Conservation (phyloP, 805 yeast genomes). For the Barnettozyma sucrosica region DNA sequence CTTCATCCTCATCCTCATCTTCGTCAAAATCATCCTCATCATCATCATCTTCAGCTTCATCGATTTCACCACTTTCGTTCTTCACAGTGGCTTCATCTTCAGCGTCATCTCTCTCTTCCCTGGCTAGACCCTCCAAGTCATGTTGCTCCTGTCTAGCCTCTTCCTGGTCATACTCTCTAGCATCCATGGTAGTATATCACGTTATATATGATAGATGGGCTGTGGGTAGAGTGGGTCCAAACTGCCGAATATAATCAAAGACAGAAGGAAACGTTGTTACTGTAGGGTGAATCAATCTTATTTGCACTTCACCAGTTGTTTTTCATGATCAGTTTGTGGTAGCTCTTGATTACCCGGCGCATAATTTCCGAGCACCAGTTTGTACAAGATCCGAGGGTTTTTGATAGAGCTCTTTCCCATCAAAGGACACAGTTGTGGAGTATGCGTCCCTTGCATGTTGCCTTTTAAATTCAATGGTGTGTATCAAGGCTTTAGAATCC, state of each 20-base stretch:
- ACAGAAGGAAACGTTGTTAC: neutral
- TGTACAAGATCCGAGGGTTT: neutral
- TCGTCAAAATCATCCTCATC: constrained; percentile 38
- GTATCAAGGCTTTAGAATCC: neutral
- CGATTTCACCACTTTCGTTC: constrained; percentile 16
- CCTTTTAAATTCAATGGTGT: neutral
- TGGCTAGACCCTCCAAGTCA: constrained; percentile 19
- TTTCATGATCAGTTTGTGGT: neutral
- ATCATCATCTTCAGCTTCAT: constrained; percentile 27
- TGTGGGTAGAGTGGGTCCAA: neutral
- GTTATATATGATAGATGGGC: neutral
- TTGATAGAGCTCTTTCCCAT: neutral
- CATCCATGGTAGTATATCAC: constrained; percentile 16
- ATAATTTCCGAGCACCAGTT: neutral
- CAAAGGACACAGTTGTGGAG: too few relatives aligned
- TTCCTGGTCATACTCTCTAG: constrained; percentile 18
- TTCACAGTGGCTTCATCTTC: constrained; percentile 13
- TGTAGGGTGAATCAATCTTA: too few relatives aligned
- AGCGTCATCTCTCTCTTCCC: constrained; percentile 23
- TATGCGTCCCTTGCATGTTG: too few relatives aligned
- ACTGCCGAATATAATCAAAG: neutral
- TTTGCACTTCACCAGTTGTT: neutral
- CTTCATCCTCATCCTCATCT: constrained; percentile 45
- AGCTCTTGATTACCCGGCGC: neutral
- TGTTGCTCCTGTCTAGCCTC: constrained; percentile 21